Conservation (phyloP, 164 flowering plant species). For the Dillenia suffruticosa region DNA sequence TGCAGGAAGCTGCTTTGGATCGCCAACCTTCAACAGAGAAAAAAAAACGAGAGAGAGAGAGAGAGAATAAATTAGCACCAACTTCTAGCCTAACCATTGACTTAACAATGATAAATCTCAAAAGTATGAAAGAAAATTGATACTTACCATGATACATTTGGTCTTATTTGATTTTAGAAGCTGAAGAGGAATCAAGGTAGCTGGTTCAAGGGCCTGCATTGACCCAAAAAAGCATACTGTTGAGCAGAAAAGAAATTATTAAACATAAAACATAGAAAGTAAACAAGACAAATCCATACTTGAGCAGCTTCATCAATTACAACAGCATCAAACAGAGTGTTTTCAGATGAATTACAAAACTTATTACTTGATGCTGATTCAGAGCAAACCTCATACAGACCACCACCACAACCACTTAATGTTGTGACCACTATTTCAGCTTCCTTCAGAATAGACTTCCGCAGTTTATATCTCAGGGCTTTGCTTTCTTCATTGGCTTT, state of each 20-base stretch:
- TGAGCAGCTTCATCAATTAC: conserved; percentile 99
- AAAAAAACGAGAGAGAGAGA: too few relatives aligned
- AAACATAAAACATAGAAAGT: neutral
- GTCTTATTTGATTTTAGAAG: conserved; percentile 76
- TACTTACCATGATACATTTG: conserved; percentile 80
- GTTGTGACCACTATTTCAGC: conserved; percentile 92
- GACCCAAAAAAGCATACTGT: conserved; percentile 7
- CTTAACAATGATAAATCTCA: neutral
- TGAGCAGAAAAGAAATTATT: neutral
- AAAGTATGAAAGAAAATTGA: neutral
- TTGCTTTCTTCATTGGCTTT: conserved; percentile 61
- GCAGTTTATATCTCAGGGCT: conserved; percentile 55
- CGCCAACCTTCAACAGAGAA: conserved; percentile 81
- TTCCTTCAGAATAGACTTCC: conserved; percentile 73
- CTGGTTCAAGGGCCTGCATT: conserved; percentile 92
- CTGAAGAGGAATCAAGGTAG: conserved; percentile 92
- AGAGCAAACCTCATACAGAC: conserved; percentile 77
- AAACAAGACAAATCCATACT: conserved; percentile 27
- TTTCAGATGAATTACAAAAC: conserved; percentile 52
- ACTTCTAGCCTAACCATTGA: conserved; percentile 7
- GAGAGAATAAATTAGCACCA: too few relatives aligned
- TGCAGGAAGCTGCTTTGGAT: conserved; percentile 99
- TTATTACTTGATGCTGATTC: conserved; percentile 50
- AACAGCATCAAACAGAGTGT: conserved; percentile 82
- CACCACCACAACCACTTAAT: conserved; percentile 98